Percentiles rank a stretch among this genome's conserved stretches.
phyloP scores from a whole-genome alignment of 1,284 basidiomycete species.

The Moesziomyces sp. region DNA sequence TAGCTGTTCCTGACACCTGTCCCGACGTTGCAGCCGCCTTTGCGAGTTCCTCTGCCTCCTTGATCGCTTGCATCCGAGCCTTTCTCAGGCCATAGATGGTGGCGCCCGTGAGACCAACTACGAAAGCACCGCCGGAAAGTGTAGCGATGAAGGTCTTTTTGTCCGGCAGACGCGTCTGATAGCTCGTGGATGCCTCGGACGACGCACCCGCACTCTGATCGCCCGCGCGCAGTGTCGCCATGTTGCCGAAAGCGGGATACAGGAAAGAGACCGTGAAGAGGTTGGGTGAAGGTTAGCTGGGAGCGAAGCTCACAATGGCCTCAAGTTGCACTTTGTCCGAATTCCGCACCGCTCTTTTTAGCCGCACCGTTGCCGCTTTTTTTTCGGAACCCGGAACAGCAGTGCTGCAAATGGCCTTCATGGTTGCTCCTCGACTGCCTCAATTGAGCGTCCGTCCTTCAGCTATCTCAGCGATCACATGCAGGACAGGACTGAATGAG shows the following conservation, averaged over 20 bases:
- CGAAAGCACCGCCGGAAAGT: constrained; percentile 39
- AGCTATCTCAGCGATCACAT: no score
- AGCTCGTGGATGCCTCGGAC: constrained; percentile 27
- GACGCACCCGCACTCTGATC: neutral
- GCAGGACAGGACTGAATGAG: no score
- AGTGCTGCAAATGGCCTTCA: no score
- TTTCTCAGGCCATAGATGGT: constrained; percentile 46
- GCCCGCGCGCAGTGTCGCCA: constrained; percentile 11
- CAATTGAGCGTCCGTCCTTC: no score
- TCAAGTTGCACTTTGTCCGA: neutral
- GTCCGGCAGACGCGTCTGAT: constrained; percentile 32
- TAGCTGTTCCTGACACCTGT: neutral
- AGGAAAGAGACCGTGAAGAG: neutral
- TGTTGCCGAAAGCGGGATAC: neutral
- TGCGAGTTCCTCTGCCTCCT: constrained; percentile 36
- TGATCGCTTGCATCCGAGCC: constrained; percentile 34
- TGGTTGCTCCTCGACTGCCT: no score
- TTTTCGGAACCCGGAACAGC: constrained; percentile 32
- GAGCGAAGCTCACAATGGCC: neutral
- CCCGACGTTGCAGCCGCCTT: constrained; percentile 5
- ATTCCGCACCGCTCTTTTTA: neutral
- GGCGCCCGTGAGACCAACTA: constrained; percentile 40
- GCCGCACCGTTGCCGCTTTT: neutral
- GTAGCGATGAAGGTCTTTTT: constrained; percentile 50
- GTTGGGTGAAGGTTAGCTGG: neutral